Base-by-base conservation (phyloP, 1,284 basidiomycete genomes). In the Vanrija sp. region DNA sequence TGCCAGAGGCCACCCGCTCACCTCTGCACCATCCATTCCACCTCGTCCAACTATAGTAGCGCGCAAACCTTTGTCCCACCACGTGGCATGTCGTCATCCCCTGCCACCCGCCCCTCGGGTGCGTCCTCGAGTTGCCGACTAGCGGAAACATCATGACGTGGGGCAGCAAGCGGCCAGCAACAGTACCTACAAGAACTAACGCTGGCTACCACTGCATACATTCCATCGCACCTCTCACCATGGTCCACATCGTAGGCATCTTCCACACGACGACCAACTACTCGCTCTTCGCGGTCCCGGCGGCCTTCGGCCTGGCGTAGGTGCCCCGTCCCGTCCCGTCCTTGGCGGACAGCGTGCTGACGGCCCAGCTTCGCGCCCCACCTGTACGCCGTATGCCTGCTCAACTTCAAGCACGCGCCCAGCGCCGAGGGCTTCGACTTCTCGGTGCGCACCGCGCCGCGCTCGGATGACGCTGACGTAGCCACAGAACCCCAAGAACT, bases 401-500 rank as follows among this genome's bases (percentile, higher is more conserved):
- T 59, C 38, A 58, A 56, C 51, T n/a, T 38, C 19, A 51, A 55
- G 34, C 48, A 52, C 38, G 7, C 42, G 0, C 28, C 49, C 15
- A 55, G 46, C 38, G 38, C 49, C 29, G 34, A 21, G 28, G 57
- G 60, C 46, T 62, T 62, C 38, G 50, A 62, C 60, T 57, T 58
- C 38, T 54, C 51, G 15, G 60, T 62, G 46, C 42, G 21, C 21
- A 23, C 21, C 21, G 21, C 21, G 21, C 21, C 21, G 21, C 21
- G 21, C 21, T 23, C 2, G 21, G 21, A 23, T 23, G 21, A 23
- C 21, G 60, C 34, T 34, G 18, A 14, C 23, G 46, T 12, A 57
- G 47, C 16, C 6, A 10, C 45, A 62, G 61, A 52, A 51, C 49
- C 61, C 77, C 46, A 88, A 85, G 73, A 89, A 94, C 70, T 89